Conservation (phyloP, 73 alveolate species). For the Paramecium primaurelia region DNA sequence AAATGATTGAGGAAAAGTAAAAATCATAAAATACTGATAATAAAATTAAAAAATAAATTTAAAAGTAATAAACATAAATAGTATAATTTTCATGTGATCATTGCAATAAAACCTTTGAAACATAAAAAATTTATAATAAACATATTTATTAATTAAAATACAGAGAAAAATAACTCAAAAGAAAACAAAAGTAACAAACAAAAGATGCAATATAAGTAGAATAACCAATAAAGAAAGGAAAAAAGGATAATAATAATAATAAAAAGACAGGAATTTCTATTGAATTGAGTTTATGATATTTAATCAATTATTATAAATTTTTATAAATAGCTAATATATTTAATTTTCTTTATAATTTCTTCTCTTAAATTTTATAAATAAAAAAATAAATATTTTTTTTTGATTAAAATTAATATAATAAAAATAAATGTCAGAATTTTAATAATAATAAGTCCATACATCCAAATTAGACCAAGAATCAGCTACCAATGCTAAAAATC, state of each 20-base stretch:
- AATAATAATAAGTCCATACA: neutral
- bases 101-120: neutral
- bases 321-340: neutral
- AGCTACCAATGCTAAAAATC: conserved; percentile 49
- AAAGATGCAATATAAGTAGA: neutral
- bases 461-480: conserved; percentile 34
- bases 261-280: neutral
- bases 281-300: neutral
- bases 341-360: neutral
- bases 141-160: neutral
- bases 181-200: neutral
- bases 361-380: neutral
- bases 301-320: neutral
- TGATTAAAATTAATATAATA: neutral
- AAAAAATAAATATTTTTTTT: neutral
- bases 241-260: neutral
- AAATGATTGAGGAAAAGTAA: neutral
- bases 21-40: neutral
- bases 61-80: neutral
- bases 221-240: neutral
- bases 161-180: neutral
- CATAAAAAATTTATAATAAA: neutral
- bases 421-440: neutral
- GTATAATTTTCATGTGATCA: neutral
- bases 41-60: neutral